These are phyloP conservation scores for Talaromyces proteolyticus DNA, from an alignment of 495 filamentous ascomycete species.

Conservation along the genomic window DNA sequence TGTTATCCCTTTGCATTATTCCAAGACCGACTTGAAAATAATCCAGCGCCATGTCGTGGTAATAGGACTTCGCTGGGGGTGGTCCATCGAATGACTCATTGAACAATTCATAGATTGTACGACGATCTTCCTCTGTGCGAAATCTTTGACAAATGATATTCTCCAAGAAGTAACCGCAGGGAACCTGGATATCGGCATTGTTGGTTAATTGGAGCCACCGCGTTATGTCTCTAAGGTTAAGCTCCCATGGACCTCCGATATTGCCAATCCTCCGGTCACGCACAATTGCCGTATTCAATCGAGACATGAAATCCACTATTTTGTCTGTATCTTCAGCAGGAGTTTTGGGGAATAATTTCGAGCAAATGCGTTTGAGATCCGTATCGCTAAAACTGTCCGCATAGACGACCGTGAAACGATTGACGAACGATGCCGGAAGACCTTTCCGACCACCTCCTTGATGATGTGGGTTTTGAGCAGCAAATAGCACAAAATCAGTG, in stretches of 20 bases:
- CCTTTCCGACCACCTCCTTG: constrained; percentile 96
- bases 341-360: constrained; percentile 63
- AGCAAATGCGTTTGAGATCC: constrained; percentile 78
- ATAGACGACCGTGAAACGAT: constrained; percentile 97
- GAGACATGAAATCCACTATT: constrained; percentile 75
- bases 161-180: constrained; percentile 65
- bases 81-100: constrained; percentile 40
- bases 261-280: constrained; percentile 61
- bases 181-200: constrained; percentile 39
- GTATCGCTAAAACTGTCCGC: constrained; percentile 77
- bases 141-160: constrained; percentile 89
- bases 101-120: constrained; percentile 58
- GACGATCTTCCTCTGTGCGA: constrained; percentile 60
- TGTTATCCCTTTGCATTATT: constrained; percentile 51
- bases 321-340: constrained; percentile 47
- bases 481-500: constrained; percentile 85
- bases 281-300: constrained; percentile 64
- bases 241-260: constrained; percentile 92
- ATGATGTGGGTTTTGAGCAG: constrained; percentile 95
- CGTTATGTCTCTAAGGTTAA: constrained; percentile 89
- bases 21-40: constrained; percentile 78
- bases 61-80: constrained; percentile 33
- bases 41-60: constrained; percentile 61
- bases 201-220: constrained; percentile 77
- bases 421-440: constrained; percentile 90